Percentiles rank a stretch among this genome's conserved stretches.
Conservation (phyloP, 768 basidiomycete genomes). For the Tylopilus plumbeoviolaceoides region DNA sequence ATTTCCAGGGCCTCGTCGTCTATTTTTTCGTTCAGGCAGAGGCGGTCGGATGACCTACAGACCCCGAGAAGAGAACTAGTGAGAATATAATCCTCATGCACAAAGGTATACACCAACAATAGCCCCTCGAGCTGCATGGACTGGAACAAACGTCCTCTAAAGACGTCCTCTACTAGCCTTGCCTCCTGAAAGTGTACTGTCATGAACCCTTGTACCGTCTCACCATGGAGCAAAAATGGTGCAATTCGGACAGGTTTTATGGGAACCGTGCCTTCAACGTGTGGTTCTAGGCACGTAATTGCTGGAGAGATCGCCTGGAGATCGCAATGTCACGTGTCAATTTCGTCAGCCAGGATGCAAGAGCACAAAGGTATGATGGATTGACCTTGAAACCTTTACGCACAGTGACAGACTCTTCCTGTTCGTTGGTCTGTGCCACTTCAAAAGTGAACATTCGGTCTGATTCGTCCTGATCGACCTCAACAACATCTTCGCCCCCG, state of each 20-base stretch:
- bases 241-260: not conserved
- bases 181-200: slow-evolving; percentile 25
- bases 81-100: not conserved
- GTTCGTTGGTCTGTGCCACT: slow-evolving; percentile 52
- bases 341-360: not conserved
- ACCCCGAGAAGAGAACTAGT: not conserved
- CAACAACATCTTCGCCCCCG: slow-evolving; percentile 25
- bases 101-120: slow-evolving; percentile 16
- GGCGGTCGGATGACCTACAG: slow-evolving; percentile 20
- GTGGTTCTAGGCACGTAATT: slow-evolving; percentile 10
- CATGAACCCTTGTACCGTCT: slow-evolving; percentile 40
- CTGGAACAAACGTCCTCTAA: not conserved
- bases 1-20: slow-evolving; percentile 24
- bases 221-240: slow-evolving; percentile 37
- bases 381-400: slow-evolving; percentile 45
- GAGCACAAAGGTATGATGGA: not conserved
- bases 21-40: slow-evolving; percentile 25
- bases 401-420: slow-evolving; percentile 46
- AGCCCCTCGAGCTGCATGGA: slow-evolving; percentile 10
- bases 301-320: slow-evolving; percentile 13
- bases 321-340: too few species aligned
- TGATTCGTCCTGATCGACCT: slow-evolving; percentile 36
- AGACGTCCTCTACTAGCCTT: not conserved
- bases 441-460: slow-evolving; percentile 52
- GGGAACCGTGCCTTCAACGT: slow-evolving; percentile 7